A percentile compares a stretch with the other conserved stretches of the same genome.
Evolutionary conservation across 2,329 filamentous ascomycete species (phyloP).

Genomic region (Alternaria hordeiaustralica): DNA sequence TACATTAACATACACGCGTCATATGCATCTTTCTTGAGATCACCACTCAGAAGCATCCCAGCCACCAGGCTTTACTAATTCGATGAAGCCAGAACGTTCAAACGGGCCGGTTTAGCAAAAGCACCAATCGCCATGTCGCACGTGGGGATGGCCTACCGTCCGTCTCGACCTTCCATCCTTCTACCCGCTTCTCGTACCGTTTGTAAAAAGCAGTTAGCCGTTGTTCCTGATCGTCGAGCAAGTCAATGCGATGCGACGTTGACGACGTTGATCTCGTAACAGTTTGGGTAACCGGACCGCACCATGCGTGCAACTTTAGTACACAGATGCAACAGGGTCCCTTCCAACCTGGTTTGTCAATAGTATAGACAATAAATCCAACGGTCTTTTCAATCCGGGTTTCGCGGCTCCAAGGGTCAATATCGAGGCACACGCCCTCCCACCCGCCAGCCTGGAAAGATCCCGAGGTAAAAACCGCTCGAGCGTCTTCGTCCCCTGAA

Average conservation of each 20-base stretch:
- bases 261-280: neutral
- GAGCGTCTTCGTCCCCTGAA: neutral
- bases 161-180: constrained; percentile 3
- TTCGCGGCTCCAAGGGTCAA: constrained; percentile 9
- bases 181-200: constrained; percentile 4
- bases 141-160: constrained; percentile 3
- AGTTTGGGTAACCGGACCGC: constrained; percentile 3
- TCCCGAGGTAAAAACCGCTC: constrained; percentile 19
- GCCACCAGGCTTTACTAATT: constrained; percentile 8
- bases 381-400: constrained; percentile 1
- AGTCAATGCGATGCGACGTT: constrained; percentile 5
- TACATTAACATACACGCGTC: neutral
- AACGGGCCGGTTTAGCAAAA: constrained; percentile 7
- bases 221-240: neutral
- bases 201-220: constrained; percentile 2
- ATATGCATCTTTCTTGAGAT: neutral
- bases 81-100: constrained; percentile 1
- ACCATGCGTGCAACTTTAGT: neutral
- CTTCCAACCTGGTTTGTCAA: neutral
- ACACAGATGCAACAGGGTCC: neutral
- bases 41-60: constrained; percentile 3
- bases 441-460: constrained; percentile 16
- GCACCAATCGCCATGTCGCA: constrained; percentile 11
- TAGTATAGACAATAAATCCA: neutral
- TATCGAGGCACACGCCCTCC: constrained; percentile 5